Percentiles rank a stretch among this genome's conserved stretches.
phyloP scores from a whole-genome alignment of 805 yeast genomes.

The Zygosaccharomyces gambellarensis region DNA sequence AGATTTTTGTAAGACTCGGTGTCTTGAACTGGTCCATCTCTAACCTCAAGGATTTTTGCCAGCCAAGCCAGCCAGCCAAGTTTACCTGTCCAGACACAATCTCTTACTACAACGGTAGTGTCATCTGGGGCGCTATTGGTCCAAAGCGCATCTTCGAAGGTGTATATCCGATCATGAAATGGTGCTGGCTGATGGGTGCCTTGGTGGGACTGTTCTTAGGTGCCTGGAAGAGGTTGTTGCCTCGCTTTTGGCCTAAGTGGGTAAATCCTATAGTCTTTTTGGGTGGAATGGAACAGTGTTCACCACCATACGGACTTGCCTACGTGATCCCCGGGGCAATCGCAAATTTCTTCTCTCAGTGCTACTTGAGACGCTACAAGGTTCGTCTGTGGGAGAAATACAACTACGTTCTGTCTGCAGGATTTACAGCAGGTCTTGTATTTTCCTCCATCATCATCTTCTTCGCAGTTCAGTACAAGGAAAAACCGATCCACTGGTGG shows the following conservation, averaged over 20 bases:
- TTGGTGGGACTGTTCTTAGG: conserved; percentile 34
- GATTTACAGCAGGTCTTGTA: conserved; percentile 57
- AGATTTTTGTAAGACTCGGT: conserved; percentile 30
- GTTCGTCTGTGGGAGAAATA: conserved; percentile 53
- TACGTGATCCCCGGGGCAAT: conserved; percentile 31
- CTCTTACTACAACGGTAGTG: conserved; percentile 48
- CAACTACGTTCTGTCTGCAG: conserved; percentile 50
- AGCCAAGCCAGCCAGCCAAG: conserved; percentile 34
- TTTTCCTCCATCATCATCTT: conserved; percentile 49
- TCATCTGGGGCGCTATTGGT: conserved; percentile 54
- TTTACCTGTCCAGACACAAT: conserved; percentile 39
- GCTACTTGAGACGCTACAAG: conserved; percentile 44
- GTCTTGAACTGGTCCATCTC: conserved; percentile 36
- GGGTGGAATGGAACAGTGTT: conserved; percentile 45
- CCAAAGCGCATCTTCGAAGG: conserved; percentile 52
- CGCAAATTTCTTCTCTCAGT: conserved; percentile 42
- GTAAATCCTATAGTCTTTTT: conserved; percentile 50
- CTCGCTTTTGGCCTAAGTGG: conserved; percentile 27
- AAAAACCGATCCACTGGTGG: conserved; percentile 54
- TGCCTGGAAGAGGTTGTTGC: conserved; percentile 17
- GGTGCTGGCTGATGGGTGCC: conserved; percentile 59
- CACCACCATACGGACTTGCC: conserved; percentile 48
- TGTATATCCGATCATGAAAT: conserved; percentile 56
- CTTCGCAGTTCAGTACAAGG: conserved; percentile 45
- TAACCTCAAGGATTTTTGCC: conserved; percentile 35